These are phyloP conservation scores for Camelina neglecta DNA, from an alignment of 345 rosid genomes.

Conservation along the genomic window DNA sequence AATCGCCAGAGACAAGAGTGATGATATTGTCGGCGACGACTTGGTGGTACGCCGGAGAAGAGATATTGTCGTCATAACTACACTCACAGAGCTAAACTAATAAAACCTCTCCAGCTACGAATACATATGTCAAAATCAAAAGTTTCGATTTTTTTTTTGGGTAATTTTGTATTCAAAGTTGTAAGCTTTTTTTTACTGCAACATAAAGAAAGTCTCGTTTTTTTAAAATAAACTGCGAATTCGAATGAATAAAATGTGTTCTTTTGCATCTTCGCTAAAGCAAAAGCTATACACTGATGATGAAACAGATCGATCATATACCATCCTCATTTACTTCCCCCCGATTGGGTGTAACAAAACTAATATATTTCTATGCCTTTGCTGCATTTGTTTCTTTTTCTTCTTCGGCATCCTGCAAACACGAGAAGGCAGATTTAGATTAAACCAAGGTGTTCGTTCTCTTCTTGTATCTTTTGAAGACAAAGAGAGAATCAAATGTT, in stretches of 20 bases:
- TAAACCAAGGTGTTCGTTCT: conserved; percentile 8
- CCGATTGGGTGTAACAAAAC: conserved; percentile 6
- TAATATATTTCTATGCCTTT: conserved; percentile 25
- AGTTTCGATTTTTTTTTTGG: background rate
- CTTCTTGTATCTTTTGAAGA: background rate
- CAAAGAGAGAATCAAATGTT: background rate
- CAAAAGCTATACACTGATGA: conserved; percentile 43
- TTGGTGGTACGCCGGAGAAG: conserved; percentile 44
- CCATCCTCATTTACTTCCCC: conserved; percentile 19
- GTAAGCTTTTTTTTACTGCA: conserved; percentile 2
- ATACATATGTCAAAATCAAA: background rate
- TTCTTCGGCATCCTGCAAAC: conserved; percentile 68
- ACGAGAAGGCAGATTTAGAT: background rate
- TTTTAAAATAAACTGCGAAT: conserved; percentile 26
- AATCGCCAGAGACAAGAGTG: conserved; percentile 36
- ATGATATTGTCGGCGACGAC: conserved; percentile 34
- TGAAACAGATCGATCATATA: background rate
- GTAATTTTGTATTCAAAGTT: conserved; percentile 6
- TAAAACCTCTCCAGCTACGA: conserved; percentile 5
- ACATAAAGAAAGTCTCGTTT: background rate
- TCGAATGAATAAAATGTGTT: conserved; percentile 30
- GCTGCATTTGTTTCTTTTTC: conserved; percentile 49
- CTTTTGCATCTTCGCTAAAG: conserved; percentile 33
- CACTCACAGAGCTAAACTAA: background rate
- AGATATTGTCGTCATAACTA: conserved; percentile 31